Conservation (phyloP, 2,329 filamentous ascomycete genomes). For the Harringtonia aguacate region DNA sequence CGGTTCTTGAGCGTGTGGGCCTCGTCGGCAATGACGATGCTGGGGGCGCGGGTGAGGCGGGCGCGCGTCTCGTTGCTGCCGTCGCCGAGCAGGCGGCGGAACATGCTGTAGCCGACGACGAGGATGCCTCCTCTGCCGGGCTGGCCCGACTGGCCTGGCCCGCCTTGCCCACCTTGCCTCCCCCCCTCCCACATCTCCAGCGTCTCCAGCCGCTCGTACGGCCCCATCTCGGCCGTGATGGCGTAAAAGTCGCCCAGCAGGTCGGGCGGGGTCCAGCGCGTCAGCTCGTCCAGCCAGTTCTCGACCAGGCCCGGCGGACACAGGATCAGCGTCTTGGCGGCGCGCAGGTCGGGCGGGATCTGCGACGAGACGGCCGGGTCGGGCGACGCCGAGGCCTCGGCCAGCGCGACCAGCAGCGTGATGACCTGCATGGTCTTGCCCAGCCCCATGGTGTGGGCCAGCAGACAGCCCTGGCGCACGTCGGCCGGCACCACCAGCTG, state of each 20-base stretch:
- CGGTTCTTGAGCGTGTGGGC: constrained; percentile 70
- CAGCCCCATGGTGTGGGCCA: constrained; percentile 85
- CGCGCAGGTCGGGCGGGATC: constrained; percentile 54
- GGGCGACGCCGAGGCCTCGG: constrained; percentile 50
- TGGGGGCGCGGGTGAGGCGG: constrained; percentile 37
- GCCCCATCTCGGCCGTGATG: constrained; percentile 32
- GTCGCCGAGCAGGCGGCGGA: constrained; percentile 31
- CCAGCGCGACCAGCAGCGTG: constrained; percentile 66
- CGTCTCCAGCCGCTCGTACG: constrained; percentile 27
- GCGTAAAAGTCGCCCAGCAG: constrained; percentile 45
- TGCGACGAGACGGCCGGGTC: constrained; percentile 49
- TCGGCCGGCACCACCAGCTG: constrained; percentile 55
- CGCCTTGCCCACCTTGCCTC: too few species aligned
- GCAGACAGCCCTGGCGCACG: constrained; percentile 60
- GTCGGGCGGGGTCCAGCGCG: constrained; percentile 52
- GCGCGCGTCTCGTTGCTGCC: constrained; percentile 17
- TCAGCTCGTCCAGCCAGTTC: constrained; percentile 76
- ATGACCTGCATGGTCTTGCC: constrained; percentile 92
- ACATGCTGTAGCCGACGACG: constrained; percentile 65
- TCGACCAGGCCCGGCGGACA: constrained; percentile 65
- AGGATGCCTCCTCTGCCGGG: constrained; percentile 73
- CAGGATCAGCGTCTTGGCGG: constrained; percentile 58
- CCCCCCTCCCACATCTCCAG: constrained; percentile 49
- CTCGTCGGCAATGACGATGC: constrained; percentile 74
- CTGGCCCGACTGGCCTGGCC: too few species aligned